Percentiles rank a stretch among this genome's conserved stretches.
Evolutionary conservation across 192 early-diverging fungal genomes (phyloP).

Genomic region (Coemansia sp.): DNA sequence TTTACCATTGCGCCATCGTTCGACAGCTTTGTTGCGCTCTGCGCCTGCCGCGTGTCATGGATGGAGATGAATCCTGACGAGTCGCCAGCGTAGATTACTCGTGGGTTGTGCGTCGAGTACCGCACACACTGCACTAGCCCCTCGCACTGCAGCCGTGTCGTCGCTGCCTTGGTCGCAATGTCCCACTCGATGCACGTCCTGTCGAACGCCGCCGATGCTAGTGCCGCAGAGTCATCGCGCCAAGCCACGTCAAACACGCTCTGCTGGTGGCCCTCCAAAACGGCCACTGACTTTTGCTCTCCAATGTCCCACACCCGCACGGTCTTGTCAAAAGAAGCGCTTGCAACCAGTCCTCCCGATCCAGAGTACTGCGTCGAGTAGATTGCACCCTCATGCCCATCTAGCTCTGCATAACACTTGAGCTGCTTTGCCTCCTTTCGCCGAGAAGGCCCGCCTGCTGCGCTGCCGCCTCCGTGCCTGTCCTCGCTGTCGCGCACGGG

Average conservation of each 20-base stretch:
- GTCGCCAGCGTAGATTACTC: slow-evolving; percentile 71
- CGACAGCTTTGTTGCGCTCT: slow-evolving; percentile 31
- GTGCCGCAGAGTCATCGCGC: slow-evolving; percentile 38
- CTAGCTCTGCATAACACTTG: slow-evolving; percentile 53
- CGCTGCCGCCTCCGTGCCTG: slow-evolving; percentile 19
- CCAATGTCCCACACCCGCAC: slow-evolving; percentile 87
- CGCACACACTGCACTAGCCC: slow-evolving; percentile 53
- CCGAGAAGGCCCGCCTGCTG: slow-evolving; percentile 25
- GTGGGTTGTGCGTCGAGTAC: slow-evolving; percentile 64
- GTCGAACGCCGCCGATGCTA: slow-evolving; percentile 53
- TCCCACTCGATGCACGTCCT: slow-evolving; percentile 56
- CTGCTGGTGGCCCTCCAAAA: slow-evolving; percentile 64
- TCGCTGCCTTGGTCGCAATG: slow-evolving; percentile 28
- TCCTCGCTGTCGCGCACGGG: slow-evolving; percentile 37
- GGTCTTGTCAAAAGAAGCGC: slow-evolving; percentile 95
- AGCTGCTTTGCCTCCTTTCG: slow-evolving; percentile 55
- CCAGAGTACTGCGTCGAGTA: slow-evolving; percentile 89
- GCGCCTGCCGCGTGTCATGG: slow-evolving; percentile 42
- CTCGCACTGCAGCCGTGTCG: slow-evolving; percentile 27
- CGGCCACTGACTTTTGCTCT: slow-evolving; percentile 48
- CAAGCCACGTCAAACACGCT: slow-evolving; percentile 58
- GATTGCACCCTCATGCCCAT: slow-evolving; percentile 91
- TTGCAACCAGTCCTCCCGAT: slow-evolving; percentile 77
- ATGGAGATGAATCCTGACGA: slow-evolving; percentile 67
- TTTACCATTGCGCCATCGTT: slow-evolving; percentile 54